Evolutionary conservation across 2,329 filamentous ascomycete species (phyloP), one percentile per base, ranked within the genome.

Genomic region (Diaporthe amygdali): DNA sequence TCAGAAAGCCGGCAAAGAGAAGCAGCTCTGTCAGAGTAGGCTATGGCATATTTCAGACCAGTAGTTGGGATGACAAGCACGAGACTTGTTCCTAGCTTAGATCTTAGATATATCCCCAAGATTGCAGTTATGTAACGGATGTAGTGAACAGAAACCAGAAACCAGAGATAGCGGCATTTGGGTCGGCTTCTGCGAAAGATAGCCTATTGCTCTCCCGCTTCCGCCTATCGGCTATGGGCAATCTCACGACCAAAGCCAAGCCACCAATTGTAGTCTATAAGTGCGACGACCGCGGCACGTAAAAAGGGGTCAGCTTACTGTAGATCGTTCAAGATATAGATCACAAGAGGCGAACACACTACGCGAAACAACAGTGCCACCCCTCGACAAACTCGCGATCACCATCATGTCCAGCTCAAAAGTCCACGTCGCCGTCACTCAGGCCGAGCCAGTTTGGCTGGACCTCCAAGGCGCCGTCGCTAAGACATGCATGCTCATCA

Each of bases 381-480:
- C 32, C 10, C 32, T n/a, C 9, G 20, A 7, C 10, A 17, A 15
- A 37, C 27, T 8, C 14, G n/a, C n/a, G 17, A 1, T 30, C 20
- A 25, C 25, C 30, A 47, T 25, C n/a, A 64, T 64, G 59, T 66
- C 63, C 47, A 41, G 46, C 34, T 68, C 66, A 51, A 39, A 32
- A 30, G 51, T 70, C 22, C 70, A 78, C 41, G 84, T 88, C 6
- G 87, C 84, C 34, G 86, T 87, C 15, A 84, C 87, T 0, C 89
- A 92, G 76, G 84, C 86, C 7, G 90, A 91, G 77, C 88, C 89
- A 0, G 84, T 82, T 1, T 92, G 89, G 89, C 82, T 92, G 9
- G 87, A 92, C 74, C 83, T 92, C 2, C 80, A 84, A 9, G 85
- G 78, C 0, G 82, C 84, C 2, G 85, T 91, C 1, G 77, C 83